Percentiles rank a stretch among this genome's conserved stretches.
Evolutionary conservation across 1,139 yeast genomes (phyloP).

Genomic region (Yamadazyma triangularis): DNA sequence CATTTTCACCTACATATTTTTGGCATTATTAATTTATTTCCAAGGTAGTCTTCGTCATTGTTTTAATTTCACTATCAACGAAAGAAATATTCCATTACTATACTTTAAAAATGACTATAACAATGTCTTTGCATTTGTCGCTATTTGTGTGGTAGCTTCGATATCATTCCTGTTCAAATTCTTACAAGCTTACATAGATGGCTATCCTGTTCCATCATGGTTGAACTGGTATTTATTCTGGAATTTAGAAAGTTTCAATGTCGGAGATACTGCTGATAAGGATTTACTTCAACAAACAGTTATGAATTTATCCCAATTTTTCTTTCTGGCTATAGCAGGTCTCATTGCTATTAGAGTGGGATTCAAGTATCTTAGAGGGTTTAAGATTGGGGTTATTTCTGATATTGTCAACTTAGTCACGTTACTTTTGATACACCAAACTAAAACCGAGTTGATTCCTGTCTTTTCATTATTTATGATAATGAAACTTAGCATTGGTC

Average conservation of each 20-base stretch:
- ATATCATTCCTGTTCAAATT: conserved; percentile 55
- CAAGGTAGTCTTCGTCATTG: conserved; percentile 24
- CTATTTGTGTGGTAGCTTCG: conserved; percentile 34
- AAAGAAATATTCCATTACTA: conserved; percentile 5
- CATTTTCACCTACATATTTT: conserved; percentile 31
- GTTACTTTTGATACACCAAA: conserved; percentile 63
- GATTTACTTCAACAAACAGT: conserved; percentile 23
- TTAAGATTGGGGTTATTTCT: conserved; percentile 26
- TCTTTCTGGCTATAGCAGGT: conserved; percentile 16
- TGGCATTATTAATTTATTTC: conserved; percentile 18
- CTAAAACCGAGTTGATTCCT: conserved; percentile 67
- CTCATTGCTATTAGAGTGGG: conserved; percentile 21
- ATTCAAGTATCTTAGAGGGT: conserved; percentile 20
- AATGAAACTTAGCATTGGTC: conserved; percentile 25
- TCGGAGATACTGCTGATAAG: conserved; percentile 16
- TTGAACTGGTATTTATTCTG: conserved; percentile 26
- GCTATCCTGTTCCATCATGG: conserved; percentile 43
- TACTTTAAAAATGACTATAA: conserved; percentile 11
- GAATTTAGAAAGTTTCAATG: conserved; percentile 24
- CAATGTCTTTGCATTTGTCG: conserved; percentile 30
- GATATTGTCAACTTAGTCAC: conserved; percentile 45
- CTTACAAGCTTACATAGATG: conserved; percentile 51
- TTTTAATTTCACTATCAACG: conserved; percentile 9
- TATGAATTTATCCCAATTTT: conserved; percentile 24
- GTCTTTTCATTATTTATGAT: conserved; percentile 51